These are phyloP conservation scores for Singerocomus inundabilis DNA, from an alignment of 1,284 basidiomycete genomes.

Conservation along the genomic window DNA sequence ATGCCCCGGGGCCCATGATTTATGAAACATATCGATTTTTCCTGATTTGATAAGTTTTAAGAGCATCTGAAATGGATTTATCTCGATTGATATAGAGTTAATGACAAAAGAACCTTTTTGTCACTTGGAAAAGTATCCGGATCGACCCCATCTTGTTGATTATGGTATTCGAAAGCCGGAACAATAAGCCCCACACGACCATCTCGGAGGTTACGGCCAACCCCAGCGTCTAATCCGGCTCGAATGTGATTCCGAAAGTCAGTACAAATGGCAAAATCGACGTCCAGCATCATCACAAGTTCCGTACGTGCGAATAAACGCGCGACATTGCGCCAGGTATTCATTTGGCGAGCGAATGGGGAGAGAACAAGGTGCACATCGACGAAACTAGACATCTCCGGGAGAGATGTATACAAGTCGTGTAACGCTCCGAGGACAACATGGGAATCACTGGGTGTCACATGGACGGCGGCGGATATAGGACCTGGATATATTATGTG, in stretches of 20 bases:
- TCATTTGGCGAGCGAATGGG: slow-evolving; percentile 78
- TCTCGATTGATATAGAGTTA: not conserved
- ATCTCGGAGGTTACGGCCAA: slow-evolving; percentile 40
- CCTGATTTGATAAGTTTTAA: slow-evolving; percentile 51
- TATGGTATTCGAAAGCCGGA: slow-evolving; percentile 75
- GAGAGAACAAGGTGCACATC: slow-evolving; percentile 88
- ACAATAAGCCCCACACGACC: slow-evolving; percentile 70
- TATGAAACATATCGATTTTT: slow-evolving; percentile 73
- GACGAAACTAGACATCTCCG: slow-evolving; percentile 64
- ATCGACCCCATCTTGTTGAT: slow-evolving; percentile 60
- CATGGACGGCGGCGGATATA: slow-evolving; percentile 78
- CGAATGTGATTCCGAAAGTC: slow-evolving; percentile 63
- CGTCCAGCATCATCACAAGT: slow-evolving; percentile 85
- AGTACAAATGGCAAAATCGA: slow-evolving; percentile 82
- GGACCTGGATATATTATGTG: slow-evolving; percentile 51
- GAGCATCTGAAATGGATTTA: slow-evolving; percentile 43
- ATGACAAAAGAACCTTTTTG: slow-evolving; percentile 48
- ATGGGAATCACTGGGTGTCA: slow-evolving; percentile 40
- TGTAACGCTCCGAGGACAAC: slow-evolving; percentile 55
- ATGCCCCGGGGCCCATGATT: slow-evolving; percentile 74
- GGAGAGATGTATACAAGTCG: slow-evolving; percentile 60
- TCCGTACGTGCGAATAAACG: slow-evolving; percentile 77
- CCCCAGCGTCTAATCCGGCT: slow-evolving; percentile 22
- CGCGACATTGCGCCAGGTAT: slow-evolving; percentile 83
- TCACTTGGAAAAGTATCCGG: slow-evolving; percentile 57